A percentile compares a stretch with the other conserved stretches of the same genome.
Conservation (phyloP, 2,329 filamentous ascomycete species). For the Scortechinia acanthostroma region DNA sequence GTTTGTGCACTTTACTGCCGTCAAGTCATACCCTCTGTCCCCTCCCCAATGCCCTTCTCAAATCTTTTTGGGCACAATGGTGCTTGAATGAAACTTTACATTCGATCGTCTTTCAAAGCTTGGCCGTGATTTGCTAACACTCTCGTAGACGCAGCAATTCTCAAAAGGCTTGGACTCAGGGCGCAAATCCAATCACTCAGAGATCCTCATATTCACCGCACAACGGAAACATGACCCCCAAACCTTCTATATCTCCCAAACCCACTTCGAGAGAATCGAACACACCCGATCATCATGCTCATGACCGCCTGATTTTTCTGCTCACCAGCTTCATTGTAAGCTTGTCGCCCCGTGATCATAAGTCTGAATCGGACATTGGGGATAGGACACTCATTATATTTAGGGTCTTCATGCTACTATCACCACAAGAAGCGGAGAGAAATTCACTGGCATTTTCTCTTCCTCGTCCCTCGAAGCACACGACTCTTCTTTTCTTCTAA, state of each 20-base stretch:
- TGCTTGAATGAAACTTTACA: too few species aligned
- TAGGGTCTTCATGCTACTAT: conserved; percentile 26
- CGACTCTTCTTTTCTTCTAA: conserved; percentile 47
- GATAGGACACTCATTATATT: not conserved
- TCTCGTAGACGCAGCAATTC: conserved; percentile 12
- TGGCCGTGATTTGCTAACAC: not conserved
- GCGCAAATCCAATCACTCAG: conserved; percentile 53
- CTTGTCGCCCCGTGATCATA: not conserved
- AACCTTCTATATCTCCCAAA: conserved; percentile 22
- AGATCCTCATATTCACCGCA: conserved; percentile 36
- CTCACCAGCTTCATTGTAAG: conserved; percentile 2
- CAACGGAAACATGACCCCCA: conserved; percentile 40
- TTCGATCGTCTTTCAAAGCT: too few species aligned
- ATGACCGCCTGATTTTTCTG: not conserved
- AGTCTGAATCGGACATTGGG: too few species aligned
- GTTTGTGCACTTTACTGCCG: too few species aligned
- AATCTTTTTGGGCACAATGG: too few species aligned
- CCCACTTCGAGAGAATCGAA: conserved; percentile 15
- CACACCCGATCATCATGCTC: not conserved
- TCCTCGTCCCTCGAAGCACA: conserved; percentile 21
- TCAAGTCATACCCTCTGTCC: too few species aligned
- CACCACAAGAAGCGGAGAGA: conserved; percentile 51
- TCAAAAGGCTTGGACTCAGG: conserved; percentile 53
- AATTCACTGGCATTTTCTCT: conserved; percentile 53
- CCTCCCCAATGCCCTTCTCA: too few species aligned